Percentiles rank a stretch among this genome's conserved stretches.
Evolutionary conservation across 2,329 filamentous ascomycete species (phyloP).

Genomic region (Penicillium sp.): DNA sequence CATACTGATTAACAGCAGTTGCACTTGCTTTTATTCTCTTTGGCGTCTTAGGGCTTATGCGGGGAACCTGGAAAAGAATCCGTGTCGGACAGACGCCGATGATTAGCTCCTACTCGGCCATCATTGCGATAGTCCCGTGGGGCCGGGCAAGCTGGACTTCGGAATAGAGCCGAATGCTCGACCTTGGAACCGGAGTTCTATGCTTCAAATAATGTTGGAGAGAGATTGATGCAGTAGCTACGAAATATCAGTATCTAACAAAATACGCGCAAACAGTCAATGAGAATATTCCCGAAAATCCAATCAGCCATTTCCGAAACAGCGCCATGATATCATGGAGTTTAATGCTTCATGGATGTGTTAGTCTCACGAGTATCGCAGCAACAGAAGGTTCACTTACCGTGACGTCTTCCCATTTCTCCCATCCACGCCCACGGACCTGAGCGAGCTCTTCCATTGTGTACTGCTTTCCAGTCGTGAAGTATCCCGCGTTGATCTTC

Average conservation of each 20-base stretch:
- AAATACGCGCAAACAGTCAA: neutral
- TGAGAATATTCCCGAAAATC: neutral
- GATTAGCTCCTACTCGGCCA: neutral
- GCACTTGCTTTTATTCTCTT: neutral
- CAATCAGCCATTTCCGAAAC: neutral
- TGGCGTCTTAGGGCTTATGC: neutral
- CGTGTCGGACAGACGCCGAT: neutral
- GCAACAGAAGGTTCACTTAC: slow-evolving; percentile 19
- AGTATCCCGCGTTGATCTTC: slow-evolving; percentile 86
- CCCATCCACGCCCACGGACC: slow-evolving; percentile 87
- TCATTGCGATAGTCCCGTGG: neutral
- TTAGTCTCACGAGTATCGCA: neutral
- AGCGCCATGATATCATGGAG: neutral
- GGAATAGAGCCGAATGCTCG: neutral
- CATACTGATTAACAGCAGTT: neutral
- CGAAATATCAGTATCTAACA: neutral
- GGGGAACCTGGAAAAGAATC: slow-evolving; percentile 10
- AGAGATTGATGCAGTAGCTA: neutral
- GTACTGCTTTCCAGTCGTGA: slow-evolving; percentile 86
- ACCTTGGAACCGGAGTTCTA: neutral
- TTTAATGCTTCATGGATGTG: slow-evolving; percentile 18
- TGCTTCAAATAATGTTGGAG: too few relatives aligned
- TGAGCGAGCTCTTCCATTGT: slow-evolving; percentile 77
- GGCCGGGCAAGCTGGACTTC: neutral
- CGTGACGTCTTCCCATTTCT: slow-evolving; percentile 55